A percentile compares a stretch with the other conserved stretches of the same genome.
These are phyloP conservation scores for Trypanosoma boissoni DNA, from an alignment of 208 protist genomes.

Conservation along the genomic window DNA sequence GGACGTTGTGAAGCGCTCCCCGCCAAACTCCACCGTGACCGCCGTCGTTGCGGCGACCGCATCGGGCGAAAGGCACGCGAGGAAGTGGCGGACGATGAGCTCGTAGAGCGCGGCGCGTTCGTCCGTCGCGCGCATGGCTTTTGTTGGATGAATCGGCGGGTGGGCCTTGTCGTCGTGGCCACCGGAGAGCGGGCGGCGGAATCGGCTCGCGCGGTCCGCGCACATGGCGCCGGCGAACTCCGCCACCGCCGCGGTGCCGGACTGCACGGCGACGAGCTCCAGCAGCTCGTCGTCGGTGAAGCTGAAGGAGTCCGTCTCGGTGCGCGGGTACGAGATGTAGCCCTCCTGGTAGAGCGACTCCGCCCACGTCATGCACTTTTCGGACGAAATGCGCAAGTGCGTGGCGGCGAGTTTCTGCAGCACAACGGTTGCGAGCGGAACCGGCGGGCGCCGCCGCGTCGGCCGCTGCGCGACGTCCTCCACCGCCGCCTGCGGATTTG, in stretches of 20 bases:
- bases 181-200: constrained; percentile 92
- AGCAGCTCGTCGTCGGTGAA: constrained; percentile 84
- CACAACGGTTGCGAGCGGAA: constrained; percentile 97
- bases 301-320: constrained; percentile 96
- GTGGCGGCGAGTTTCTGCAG: constrained; percentile 95
- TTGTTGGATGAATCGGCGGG: constrained; percentile 98
- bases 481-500: constrained; percentile 39
- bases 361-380: constrained; percentile 94
- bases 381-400: constrained; percentile 92
- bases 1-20: constrained; percentile 80
- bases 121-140: constrained; percentile 49
- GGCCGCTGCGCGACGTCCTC: constrained; percentile 76
- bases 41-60: constrained; percentile 86
- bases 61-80: constrained; percentile 96
- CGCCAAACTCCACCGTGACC: constrained; percentile 70
- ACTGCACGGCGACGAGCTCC: constrained; percentile 76
- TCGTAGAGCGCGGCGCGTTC: constrained; percentile 91
- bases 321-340: constrained; percentile 96
- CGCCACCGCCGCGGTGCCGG: constrained; percentile 40
- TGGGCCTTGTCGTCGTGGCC: constrained; percentile 97
- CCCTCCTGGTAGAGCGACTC: constrained; percentile 92
- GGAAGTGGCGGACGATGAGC: constrained; percentile 96
- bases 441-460: constrained; percentile 70
- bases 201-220: constrained; percentile 45
- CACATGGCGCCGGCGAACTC: constrained; percentile 65